Base-by-base conservation (phyloP, 345 rosid species). In the Eucalyptus pauciflora region DNA sequence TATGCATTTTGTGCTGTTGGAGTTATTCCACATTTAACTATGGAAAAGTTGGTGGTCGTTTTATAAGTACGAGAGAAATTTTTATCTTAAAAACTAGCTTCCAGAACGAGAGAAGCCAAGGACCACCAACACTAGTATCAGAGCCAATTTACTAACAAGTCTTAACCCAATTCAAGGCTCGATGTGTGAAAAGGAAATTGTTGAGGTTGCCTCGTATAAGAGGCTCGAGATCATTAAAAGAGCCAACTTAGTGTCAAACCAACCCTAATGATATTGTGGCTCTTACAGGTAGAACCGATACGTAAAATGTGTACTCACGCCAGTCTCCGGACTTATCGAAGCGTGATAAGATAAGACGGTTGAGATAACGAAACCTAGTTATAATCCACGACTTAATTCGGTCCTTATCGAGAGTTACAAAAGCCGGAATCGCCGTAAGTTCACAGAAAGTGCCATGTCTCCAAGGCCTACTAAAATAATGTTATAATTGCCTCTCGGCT, bases 21-120 rank as follows among this genome's bases (percentile, higher is more conserved):
- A 56, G 6, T 56, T 56, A 10, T 2, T 2, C 6, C 62, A 22
- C 0, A 2, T 56, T 56, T 56, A 56, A 25, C 2, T 4, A 4
- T 9, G 13, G 2, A 56, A 24, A 1, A 56, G 58, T 25, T 1
- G 6, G 6, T 24, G 6, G 8, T 56, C 62, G 4, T 22, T 56
- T 24, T 5, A 56, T 56, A 56, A 56, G 13, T 4, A 4, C 4
- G 8, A 56, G 29, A 0, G 13, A 25, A 56, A 56, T 0, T 22
- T 9, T 56, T 6, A 9, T 56, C 1, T 2, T 56, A 1, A 56
- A 56, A 56, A 25, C 13, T 24, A 24, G 1, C 62, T 56, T 56
- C 3, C 29, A 56, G 1, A 24, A 10, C 2, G 5, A 56, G 12
- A 56, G 13, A 2, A 25, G 62, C 6, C 29, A 6, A 56, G 9